phyloP scores from a whole-genome alignment of 164 flowering plant species.

The Liriodendron chinense region DNA sequence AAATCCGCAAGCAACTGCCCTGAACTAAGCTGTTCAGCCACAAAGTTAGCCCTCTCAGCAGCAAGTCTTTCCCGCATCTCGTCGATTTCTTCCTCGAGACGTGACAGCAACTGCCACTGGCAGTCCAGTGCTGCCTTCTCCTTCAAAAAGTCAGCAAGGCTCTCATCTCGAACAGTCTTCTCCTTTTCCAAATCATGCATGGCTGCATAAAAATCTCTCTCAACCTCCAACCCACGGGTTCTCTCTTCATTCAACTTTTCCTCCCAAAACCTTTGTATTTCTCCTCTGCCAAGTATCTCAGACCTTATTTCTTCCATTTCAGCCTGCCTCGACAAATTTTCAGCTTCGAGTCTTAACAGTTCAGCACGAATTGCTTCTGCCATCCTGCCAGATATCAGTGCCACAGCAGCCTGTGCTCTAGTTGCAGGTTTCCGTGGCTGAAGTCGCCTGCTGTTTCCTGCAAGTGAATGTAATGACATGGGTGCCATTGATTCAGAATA shows the following conservation, averaged over 20 bases:
- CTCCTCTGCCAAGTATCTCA: slow-evolving; percentile 68
- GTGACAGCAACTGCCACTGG: slow-evolving; percentile 58
- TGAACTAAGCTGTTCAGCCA: slow-evolving; percentile 43
- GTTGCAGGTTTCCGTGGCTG: slow-evolving; percentile 84
- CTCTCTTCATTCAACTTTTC: slow-evolving; percentile 48
- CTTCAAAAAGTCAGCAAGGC: slow-evolving; percentile 38
- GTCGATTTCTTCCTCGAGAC: slow-evolving; percentile 60
- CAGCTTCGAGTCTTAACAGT: slow-evolving; percentile 61
- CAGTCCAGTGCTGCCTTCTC: slow-evolving; percentile 79
- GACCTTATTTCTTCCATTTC: slow-evolving; percentile 57
- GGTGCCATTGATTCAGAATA: not conserved
- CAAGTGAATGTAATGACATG: slow-evolving; percentile 9
- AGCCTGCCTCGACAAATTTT: slow-evolving; percentile 39
- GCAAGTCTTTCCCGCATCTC: slow-evolving; percentile 63
- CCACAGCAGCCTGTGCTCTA: slow-evolving; percentile 87
- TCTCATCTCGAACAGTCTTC: slow-evolving; percentile 38
- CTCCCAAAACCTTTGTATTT: slow-evolving; percentile 64
- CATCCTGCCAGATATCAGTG: slow-evolving; percentile 77
- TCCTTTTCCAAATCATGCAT: slow-evolving; percentile 53
- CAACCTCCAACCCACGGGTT: slow-evolving; percentile 36
- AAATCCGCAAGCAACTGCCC: slow-evolving; percentile 38
- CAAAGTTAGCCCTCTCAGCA: slow-evolving; percentile 39
- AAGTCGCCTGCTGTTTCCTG: slow-evolving; percentile 79
- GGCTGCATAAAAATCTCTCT: slow-evolving; percentile 31
- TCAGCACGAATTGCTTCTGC: slow-evolving; percentile 49